These are phyloP conservation scores for Lomentospora prolificans DNA, from an alignment of 2,329 filamentous ascomycete species.

Conservation along the genomic window DNA sequence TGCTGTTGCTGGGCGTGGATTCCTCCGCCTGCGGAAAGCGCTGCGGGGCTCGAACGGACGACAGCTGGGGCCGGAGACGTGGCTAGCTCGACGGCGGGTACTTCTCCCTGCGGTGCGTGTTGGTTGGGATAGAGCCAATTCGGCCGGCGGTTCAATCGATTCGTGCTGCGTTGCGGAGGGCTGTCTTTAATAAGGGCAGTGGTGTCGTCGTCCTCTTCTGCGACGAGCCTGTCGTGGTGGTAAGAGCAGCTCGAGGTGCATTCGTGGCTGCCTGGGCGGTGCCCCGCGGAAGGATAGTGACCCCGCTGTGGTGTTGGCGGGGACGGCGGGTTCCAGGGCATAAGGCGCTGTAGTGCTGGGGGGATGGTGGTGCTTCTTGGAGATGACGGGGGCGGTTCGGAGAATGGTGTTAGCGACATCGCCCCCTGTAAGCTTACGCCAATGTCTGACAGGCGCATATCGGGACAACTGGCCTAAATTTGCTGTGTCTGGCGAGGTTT, in stretches of 20 bases:
- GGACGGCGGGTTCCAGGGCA: neutral
- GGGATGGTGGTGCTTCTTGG: neutral
- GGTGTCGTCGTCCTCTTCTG: neutral
- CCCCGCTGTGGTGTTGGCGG: neutral
- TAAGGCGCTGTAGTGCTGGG: neutral
- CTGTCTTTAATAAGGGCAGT: neutral
- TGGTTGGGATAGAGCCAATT: neutral
- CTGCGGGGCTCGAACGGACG: neutral
- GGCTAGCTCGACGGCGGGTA: neutral
- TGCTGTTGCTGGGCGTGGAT: neutral
- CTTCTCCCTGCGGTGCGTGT: neutral
- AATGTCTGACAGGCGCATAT: neutral
- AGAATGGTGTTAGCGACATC: conserved; percentile 2
- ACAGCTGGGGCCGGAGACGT: neutral
- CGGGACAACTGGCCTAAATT: no score
- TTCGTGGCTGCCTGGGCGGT: neutral
- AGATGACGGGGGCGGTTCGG: neutral
- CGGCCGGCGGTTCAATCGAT: neutral
- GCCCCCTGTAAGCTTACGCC: conserved; percentile 1
- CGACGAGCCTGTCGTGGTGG: neutral
- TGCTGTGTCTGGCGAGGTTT: no score
- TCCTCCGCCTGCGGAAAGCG: no score
- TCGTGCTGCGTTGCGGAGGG: neutral
- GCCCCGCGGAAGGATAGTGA: neutral
- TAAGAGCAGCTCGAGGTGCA: neutral